Evolutionary conservation across 2,329 filamentous ascomycete species (phyloP).

Genomic region (Epichloe gansuensis): DNA sequence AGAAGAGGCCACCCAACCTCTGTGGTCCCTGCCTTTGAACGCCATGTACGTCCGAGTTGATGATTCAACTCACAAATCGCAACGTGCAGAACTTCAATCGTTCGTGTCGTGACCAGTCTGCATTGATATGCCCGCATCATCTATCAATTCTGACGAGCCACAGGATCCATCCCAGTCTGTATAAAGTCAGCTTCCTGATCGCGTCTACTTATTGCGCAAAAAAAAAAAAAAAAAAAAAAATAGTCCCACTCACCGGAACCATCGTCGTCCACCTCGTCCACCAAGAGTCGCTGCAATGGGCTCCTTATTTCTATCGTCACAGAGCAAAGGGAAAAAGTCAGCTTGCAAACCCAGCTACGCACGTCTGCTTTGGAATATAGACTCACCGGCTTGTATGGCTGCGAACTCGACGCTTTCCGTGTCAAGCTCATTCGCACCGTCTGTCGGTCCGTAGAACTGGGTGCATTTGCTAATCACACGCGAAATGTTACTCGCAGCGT

Average conservation of each 20-base stretch:
- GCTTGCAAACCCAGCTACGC: neutral
- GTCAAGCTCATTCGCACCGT: slow-evolving; percentile 19
- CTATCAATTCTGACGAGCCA: slow-evolving; percentile 42
- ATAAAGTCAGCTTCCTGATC: slow-evolving; percentile 9
- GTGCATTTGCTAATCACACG: slow-evolving; percentile 30
- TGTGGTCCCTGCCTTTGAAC: neutral
- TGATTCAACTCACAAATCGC: slow-evolving; percentile 7
- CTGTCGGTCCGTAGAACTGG: slow-evolving; percentile 24
- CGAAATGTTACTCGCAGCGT: slow-evolving; percentile 30
- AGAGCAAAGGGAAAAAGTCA: neutral
- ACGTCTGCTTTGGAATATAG: neutral
- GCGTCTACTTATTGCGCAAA: neutral
- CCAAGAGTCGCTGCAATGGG: slow-evolving; percentile 39
- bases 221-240: too few relatives aligned
- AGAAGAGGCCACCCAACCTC: neutral
- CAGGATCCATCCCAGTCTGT: slow-evolving; percentile 44
- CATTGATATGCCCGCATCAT: slow-evolving; percentile 34
- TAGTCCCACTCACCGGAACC: slow-evolving; percentile 36
- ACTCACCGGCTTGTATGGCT: slow-evolving; percentile 17
- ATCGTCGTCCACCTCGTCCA: slow-evolving; percentile 47
- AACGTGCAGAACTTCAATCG: slow-evolving; percentile 15
- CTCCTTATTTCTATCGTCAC: slow-evolving; percentile 26
- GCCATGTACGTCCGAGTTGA: neutral
- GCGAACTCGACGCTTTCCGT: slow-evolving; percentile 16
- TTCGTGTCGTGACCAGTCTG: slow-evolving; percentile 29